These are phyloP conservation scores for Passiflora organensis DNA, from an alignment of 345 rosid species.

Conservation along the genomic window DNA sequence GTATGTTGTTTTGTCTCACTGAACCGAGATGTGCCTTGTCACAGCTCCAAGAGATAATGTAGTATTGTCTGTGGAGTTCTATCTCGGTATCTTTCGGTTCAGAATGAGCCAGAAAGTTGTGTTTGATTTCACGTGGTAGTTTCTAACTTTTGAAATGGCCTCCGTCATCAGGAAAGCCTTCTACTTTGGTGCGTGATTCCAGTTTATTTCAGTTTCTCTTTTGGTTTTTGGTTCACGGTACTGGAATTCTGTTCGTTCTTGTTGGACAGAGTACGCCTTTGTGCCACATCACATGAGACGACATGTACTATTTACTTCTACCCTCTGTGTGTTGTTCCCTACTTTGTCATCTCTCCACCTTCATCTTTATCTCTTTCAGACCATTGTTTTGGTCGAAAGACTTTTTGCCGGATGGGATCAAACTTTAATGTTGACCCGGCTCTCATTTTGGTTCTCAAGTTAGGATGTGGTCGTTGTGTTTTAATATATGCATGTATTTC, in stretches of 20 bases:
- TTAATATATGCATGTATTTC: slow-evolving; percentile 21
- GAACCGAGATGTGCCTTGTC: slow-evolving; percentile 22
- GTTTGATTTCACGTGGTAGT: slow-evolving; percentile 4
- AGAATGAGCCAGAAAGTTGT: slow-evolving; percentile 7
- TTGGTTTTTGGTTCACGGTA: slow-evolving; percentile 9
- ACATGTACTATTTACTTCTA: background rate
- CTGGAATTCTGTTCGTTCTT: slow-evolving; percentile 22
- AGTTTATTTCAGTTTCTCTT: slow-evolving; percentile 6
- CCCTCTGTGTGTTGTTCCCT: background rate
- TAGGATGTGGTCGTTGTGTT: slow-evolving; percentile 14
- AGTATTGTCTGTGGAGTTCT: slow-evolving; percentile 32
- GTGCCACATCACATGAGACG: slow-evolving; percentile 4
- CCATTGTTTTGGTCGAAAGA: slow-evolving; percentile 1
- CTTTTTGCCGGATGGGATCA: slow-evolving; percentile 3
- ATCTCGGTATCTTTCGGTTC: slow-evolving; percentile 13
- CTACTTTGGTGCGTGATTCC: slow-evolving; percentile 19
- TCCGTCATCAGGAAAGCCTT: slow-evolving; percentile 13
- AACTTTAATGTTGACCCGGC: slow-evolving; percentile 13
- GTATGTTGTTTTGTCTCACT: slow-evolving; percentile 51
- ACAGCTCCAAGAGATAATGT: slow-evolving; percentile 13
- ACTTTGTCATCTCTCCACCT: too few relatives aligned
- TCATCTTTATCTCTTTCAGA: slow-evolving; percentile 2
- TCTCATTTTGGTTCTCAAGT: slow-evolving; percentile 6
- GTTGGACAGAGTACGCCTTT: slow-evolving; percentile 22
- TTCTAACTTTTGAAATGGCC: slow-evolving; percentile 1